Evolutionary conservation across 1,284 basidiomycete species (phyloP), one percentile per base, ranked within the genome.

Genomic region (Trichosporon ovoides): DNA sequence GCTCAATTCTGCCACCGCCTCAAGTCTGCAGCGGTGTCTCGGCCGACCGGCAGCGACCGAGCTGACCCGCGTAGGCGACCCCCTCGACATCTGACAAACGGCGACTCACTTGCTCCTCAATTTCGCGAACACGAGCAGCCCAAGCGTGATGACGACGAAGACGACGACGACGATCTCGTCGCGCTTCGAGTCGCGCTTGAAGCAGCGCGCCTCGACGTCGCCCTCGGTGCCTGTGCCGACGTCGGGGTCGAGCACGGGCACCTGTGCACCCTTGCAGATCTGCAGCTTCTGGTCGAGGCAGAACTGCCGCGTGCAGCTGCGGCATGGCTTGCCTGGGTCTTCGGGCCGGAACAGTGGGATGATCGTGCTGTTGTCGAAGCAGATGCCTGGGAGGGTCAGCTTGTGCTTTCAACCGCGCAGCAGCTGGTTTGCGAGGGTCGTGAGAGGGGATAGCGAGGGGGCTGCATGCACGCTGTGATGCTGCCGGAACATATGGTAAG

Each of bases 181-280:
- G 72, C 91, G 81, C 14, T 92, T 90, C 46, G 89, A 93, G 79
- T 94, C 92, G 53, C 74, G 43, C 43, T 48, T 91, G 78, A 96
- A 96, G 81, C 93, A 97, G 72, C 90, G 82, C 60, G 92, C 92
- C 78, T 94, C 89, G 36, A 97, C 90, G 75, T 96, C 92, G 22
- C 92, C 92, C 73, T 95, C 93, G 69, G 91, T 92, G n/a, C 93
- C 93, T 2, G 91, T 94, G 7, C 88, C 91, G 19, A 88, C 91
- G 75, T 97, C 92, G 20, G 87, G 88, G 77, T 97, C 85, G 36
- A 88, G 86, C 68, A 91, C 88, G 28, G 91, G 92, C 35, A 91
- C 78, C 54, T 86, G 82, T 34, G 93, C 93, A 43, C 76, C 73
- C 62, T 67, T 67, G 65, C 93, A 96, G 54, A 92, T 94, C 7